A percentile compares a stretch with the other conserved stretches of the same genome.
phyloP scores from a whole-genome alignment of 1,284 basidiomycete species.

The Sporisorium exsertum region DNA sequence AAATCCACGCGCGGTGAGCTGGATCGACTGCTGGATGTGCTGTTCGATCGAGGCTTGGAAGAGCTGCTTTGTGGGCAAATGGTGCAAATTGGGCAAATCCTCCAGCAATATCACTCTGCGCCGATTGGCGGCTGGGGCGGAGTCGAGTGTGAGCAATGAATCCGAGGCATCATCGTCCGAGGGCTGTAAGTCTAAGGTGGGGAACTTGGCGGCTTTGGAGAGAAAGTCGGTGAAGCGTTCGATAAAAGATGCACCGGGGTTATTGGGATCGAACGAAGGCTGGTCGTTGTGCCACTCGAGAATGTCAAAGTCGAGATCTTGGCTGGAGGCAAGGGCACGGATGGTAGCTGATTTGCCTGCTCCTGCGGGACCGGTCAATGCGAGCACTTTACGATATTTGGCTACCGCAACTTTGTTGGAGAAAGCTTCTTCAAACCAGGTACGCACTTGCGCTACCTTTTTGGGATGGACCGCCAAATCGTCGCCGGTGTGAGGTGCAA shows the following conservation, averaged over 20 bases:
- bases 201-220: conserved; percentile 43
- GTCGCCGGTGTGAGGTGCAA: conserved; percentile 14
- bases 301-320: conserved; percentile 82
- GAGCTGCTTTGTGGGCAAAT: conserved; percentile 75
- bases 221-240: conserved; percentile 61
- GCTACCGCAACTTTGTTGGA: conserved; percentile 75
- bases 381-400: conserved; percentile 82
- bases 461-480: conserved; percentile 88
- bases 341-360: conserved; percentile 89
- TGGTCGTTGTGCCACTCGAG: conserved; percentile 83
- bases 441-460: conserved; percentile 85
- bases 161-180: conserved; percentile 2
- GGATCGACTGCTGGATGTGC: conserved; percentile 28
- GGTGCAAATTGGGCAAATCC: conserved; percentile 86
- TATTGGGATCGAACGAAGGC: conserved; percentile 12
- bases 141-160: conserved; percentile 13
- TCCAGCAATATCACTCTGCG: conserved; percentile 81
- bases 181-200: conserved; percentile 36
- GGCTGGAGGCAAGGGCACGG: conserved; percentile 75
- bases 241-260: conserved; percentile 25
- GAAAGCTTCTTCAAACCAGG: conserved; percentile 87
- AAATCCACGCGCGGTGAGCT: conserved; percentile 16
- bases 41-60: conserved; percentile 79
- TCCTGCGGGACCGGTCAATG: conserved; percentile 88
- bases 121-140: conserved; percentile 3